Base-by-base conservation (phyloP, 2,329 filamentous ascomycete genomes). In the Colletotrichum navitas region DNA sequence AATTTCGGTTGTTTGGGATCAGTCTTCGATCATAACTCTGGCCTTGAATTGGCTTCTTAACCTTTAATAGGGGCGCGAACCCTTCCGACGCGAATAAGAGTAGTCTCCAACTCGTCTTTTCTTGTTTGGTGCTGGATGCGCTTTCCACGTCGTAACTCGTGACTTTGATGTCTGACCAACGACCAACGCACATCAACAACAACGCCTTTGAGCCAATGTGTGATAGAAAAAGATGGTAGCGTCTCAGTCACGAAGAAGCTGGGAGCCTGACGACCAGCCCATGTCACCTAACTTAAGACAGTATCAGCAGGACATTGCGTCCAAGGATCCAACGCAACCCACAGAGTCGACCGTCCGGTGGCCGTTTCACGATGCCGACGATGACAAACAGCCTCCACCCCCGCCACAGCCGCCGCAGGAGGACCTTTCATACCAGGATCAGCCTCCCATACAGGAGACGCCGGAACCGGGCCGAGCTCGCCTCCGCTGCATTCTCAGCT, bases 1-100 rank as follows among this genome's bases (percentile, higher is more conserved):
- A 62, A 71, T 71, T 16, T 68, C 56, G 68, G 63, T 71, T 68
- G 49, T 49, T 21, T 16, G 29, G 26, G 56, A 67, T 71, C 63
- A 39, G 58, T 56, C 51, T 62, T 62, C 26, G 34, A 36, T 36
- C n/a, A 34, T 36, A 58, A 45, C 49, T 56, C 56, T 49, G 45
- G 62, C 39, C 43, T 56, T n/a, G 52, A 18, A 24, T 16, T 26
- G 34, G 7, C 26, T 24, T 62, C 45, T 12, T 32, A 43, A 26
- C 10, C n/a, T 34, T 14, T 8, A 11, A 47, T 51, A 58, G 41
- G 24, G 24, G 55, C 24, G 21, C 21, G 14, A 47, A 8, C 21
- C n/a, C 47, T 29, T 47, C 41, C 12, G 10, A 34, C 26, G 16
- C 41, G 18, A 60, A 60, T 24, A 24, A 39, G 7, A 10, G 6